Conservation (phyloP, 1,284 basidiomycete species). For the Naganishia sp. region DNA sequence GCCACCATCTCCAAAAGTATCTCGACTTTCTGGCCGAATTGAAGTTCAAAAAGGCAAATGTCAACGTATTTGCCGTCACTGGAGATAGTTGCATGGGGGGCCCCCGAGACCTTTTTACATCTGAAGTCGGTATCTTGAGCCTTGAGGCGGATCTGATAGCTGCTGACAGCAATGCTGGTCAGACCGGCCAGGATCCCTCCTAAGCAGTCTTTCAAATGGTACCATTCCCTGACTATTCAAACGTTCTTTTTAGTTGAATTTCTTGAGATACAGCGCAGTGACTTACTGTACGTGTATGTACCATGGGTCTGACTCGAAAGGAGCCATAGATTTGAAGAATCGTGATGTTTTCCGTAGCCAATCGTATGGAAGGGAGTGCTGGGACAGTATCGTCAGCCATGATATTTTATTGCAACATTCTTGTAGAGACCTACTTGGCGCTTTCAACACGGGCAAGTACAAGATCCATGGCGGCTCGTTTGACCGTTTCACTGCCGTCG, state of each 20-base stretch:
- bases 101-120: slow-evolving; percentile 86
- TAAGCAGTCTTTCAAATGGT: slow-evolving; percentile 62
- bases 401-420: background rate
- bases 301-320: slow-evolving; percentile 96
- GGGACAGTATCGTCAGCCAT: background rate
- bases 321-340: slow-evolving; percentile 96
- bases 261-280: background rate
- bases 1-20: slow-evolving; percentile 87
- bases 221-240: slow-evolving; percentile 75
- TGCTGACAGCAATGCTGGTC: slow-evolving; percentile 84
- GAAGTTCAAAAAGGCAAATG: slow-evolving; percentile 87
- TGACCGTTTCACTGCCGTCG: slow-evolving; percentile 83
- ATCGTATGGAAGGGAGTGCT: slow-evolving; percentile 90
- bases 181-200: slow-evolving; percentile 90
- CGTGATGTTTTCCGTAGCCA: slow-evolving; percentile 93
- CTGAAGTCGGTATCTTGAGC: slow-evolving; percentile 69
- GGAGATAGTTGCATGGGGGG: slow-evolving; percentile 75
- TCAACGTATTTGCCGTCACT: slow-evolving; percentile 89
- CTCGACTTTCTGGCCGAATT: slow-evolving; percentile 89
- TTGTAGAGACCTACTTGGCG: slow-evolving; percentile 61
- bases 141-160: slow-evolving; percentile 82
- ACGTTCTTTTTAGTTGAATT: background rate
- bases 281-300: slow-evolving; percentile 70
- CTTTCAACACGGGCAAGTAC: slow-evolving; percentile 94
- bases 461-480: slow-evolving; percentile 97